Evolutionary conservation across 495 filamentous ascomycete genomes (phyloP).

Genomic region (Penicillium arizonense): DNA sequence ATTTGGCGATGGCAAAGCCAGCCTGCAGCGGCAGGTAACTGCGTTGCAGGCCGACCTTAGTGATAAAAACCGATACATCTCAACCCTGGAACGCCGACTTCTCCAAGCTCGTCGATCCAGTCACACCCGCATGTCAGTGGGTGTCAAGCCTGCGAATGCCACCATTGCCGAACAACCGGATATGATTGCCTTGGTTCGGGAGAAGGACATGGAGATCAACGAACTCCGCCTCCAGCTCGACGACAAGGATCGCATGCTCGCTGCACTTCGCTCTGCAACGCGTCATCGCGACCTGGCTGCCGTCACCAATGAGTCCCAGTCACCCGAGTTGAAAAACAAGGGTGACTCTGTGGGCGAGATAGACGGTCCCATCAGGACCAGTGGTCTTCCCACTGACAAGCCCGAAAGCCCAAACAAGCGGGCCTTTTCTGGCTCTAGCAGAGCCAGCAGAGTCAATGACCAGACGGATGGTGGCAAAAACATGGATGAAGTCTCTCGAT

Average conservation of each 20-base stretch:
- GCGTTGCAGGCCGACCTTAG: conserved; percentile 88
- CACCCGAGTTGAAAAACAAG: conserved; percentile 32
- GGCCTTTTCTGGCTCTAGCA: not conserved
- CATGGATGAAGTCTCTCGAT: conserved; percentile 83
- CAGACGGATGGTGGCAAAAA: conserved; percentile 57
- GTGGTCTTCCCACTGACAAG: conserved; percentile 11
- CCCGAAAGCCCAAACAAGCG: conserved; percentile 19
- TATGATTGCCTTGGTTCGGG: conserved; percentile 65
- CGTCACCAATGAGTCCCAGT: conserved; percentile 41
- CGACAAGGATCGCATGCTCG: conserved; percentile 93
- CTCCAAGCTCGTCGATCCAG: conserved; percentile 90
- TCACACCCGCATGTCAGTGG: conserved; percentile 78
- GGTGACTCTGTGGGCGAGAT: conserved; percentile 31
- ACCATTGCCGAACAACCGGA: conserved; percentile 65
- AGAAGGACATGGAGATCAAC: conserved; percentile 92
- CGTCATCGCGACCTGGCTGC: conserved; percentile 86
- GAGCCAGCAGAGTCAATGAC: conserved; percentile 7
- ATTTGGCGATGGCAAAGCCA: conserved; percentile 84
- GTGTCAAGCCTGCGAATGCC: conserved; percentile 55
- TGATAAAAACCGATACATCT: conserved; percentile 96
- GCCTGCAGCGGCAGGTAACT: conserved; percentile 74
- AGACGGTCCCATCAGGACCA: conserved; percentile 24
- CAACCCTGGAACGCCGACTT: conserved; percentile 86
- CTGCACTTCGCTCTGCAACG: conserved; percentile 81
- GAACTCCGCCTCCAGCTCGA: conserved; percentile 87